Conservation (phyloP, 176 grass and related monocot species). For the Cenchrus americanus region DNA sequence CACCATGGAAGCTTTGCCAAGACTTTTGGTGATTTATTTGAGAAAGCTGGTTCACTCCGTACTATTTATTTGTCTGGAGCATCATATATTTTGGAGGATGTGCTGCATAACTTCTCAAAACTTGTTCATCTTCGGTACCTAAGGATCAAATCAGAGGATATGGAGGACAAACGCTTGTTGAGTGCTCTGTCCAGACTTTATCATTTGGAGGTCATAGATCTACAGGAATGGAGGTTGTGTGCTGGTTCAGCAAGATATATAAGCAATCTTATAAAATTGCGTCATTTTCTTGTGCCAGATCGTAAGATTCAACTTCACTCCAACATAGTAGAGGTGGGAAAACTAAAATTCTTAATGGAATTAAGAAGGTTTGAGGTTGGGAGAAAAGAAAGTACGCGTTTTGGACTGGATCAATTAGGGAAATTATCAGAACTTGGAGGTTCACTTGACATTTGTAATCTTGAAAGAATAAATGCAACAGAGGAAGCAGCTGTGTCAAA, state of each 20-base stretch:
- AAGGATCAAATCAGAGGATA: neutral
- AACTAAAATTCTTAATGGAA: neutral
- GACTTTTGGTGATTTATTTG: no score
- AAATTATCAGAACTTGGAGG: neutral
- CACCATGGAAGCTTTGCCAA: no score
- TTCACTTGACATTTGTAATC: neutral
- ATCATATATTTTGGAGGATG: neutral
- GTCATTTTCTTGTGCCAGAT: neutral
- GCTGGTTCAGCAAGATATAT: neutral
- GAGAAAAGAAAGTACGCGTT: neutral
- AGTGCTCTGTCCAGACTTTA: neutral
- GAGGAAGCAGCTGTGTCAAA: slow-evolving; percentile 1
- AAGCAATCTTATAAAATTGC: neutral
- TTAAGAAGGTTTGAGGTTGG: neutral
- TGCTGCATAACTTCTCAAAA: neutral
- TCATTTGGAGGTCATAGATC: neutral
- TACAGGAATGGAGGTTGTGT: neutral
- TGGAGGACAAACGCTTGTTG: no score
- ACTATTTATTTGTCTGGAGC: neutral
- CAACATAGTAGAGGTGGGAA: neutral
- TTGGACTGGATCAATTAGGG: neutral
- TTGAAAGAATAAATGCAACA: slow-evolving; percentile 2
- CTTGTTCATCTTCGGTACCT: slow-evolving; percentile 29
- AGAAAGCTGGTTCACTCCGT: no score
- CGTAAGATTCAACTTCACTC: neutral